These are phyloP conservation scores for Mangifera indica DNA, from an alignment of 345 rosid genomes.

Conservation along the genomic window DNA sequence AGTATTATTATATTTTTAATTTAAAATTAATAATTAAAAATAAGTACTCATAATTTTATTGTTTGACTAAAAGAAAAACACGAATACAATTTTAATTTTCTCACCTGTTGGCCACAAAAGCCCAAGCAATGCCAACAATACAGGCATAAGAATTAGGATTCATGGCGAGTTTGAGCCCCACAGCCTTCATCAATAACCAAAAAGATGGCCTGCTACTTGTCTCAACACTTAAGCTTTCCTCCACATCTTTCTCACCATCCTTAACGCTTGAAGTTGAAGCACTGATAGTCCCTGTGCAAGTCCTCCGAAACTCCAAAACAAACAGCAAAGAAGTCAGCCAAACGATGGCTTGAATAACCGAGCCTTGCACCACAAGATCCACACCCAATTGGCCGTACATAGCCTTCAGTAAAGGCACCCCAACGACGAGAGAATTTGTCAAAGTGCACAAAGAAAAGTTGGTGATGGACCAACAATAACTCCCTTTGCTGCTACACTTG, in stretches of 20 bases:
- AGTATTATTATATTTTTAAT: no score
- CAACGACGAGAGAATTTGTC: conserved; percentile 69
- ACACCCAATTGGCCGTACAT: conserved; percentile 76
- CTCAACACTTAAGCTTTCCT: conserved; percentile 19
- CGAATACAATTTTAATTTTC: no score
- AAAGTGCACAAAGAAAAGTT: conserved; percentile 67
- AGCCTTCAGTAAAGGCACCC: conserved; percentile 62
- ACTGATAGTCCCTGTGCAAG: conserved; percentile 27
- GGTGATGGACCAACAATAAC: conserved; percentile 80
- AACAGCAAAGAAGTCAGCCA: conserved; percentile 77
- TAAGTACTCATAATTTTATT: no score
- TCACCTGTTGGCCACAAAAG: conserved; percentile 66
- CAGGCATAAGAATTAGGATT: conserved; percentile 79
- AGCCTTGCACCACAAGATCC: conserved; percentile 73
- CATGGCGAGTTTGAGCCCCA: conserved; percentile 55
- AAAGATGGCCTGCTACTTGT: conserved; percentile 32
- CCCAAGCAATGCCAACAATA: conserved; percentile 69
- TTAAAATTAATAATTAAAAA: no score
- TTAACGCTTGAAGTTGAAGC: conserved; percentile 11
- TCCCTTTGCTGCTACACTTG: conserved; percentile 58
- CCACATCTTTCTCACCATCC: no score
- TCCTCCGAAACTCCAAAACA: conserved; percentile 61
- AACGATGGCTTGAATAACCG: conserved; percentile 61
- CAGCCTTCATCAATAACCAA: conserved; percentile 51
- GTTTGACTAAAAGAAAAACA: no score